Conservation (phyloP, 306 rosid species). For the Medicago lupulina region DNA sequence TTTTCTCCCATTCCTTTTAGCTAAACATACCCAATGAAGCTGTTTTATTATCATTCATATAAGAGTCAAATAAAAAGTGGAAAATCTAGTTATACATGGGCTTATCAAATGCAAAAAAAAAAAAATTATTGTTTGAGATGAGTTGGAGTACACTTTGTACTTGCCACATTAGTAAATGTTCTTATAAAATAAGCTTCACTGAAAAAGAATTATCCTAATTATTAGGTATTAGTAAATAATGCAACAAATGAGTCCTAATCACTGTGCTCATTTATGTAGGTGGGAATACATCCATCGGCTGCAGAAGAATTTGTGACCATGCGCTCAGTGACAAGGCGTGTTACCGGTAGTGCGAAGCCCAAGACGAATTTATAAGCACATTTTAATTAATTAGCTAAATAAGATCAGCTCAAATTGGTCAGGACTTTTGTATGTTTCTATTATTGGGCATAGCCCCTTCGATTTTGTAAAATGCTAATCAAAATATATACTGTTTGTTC, state of each 20-base stretch:
- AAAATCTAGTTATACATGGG: not conserved
- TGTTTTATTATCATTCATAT: too few relatives aligned
- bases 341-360: slow-evolving; percentile 59
- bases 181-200: not conserved
- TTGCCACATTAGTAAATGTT: not conserved
- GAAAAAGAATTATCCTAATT: not conserved
- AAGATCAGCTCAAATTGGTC: not conserved
- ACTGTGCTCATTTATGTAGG: slow-evolving; percentile 52
- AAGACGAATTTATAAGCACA: slow-evolving; percentile 50
- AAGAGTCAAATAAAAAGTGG: not conserved
- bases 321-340: slow-evolving; percentile 74
- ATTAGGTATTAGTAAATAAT: not conserved
- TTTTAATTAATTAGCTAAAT: not conserved
- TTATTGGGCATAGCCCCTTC: not conserved
- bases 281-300: slow-evolving; percentile 90
- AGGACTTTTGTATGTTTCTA: not conserved
- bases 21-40: not conserved
- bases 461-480: not conserved
- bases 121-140: too few relatives aligned
- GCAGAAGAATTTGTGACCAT: slow-evolving; percentile 98
- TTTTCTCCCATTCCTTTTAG: too few relatives aligned
- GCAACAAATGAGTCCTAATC: not conserved
- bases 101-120: too few relatives aligned
- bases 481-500: not conserved
- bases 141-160: not conserved